Base-by-base conservation (phyloP, 2,329 filamentous ascomycete species). In the Colletotrichum incanum region DNA sequence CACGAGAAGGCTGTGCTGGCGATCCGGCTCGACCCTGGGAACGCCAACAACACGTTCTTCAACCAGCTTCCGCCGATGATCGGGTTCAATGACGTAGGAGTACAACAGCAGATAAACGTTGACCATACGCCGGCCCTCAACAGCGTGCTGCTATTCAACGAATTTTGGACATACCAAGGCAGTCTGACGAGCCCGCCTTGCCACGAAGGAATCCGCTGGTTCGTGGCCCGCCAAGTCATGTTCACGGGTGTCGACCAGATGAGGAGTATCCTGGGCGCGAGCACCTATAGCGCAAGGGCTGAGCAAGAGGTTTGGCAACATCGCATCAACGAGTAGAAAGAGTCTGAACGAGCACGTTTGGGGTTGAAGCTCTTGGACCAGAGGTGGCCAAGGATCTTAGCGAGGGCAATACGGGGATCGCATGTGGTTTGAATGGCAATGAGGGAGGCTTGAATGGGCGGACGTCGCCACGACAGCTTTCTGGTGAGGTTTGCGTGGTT, bases 81-180 rank as follows among this genome's bases (percentile, higher is more conserved):
- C 14, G 76, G 79, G 5, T 86, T 82, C 78, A 78, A 81, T 49
- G 79, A 83, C 26, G 80, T 78, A 18, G 74, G 54, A 37, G 39
- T 43, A 1, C 43, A 68, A 47, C 58, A 56, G 47, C 43, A 61
- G 41, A 76, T 26, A 63, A 70, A 11, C 34, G 73, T 85, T 28
- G 77, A 84, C 61, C 74, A 82, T 12, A 74, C 73, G 16, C 56
- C 77, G 1, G 82, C 82, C 0, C 61, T 87, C 8, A 73, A 79
- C 3, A 80, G 81, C 49, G 84, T 84, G 0, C 75, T 79, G 3
- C 74, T 78, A 14, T 84, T 86, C 74, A 78, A 79, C 34, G 82
- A 85, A 64, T 87, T 85, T 71, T 87, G 84, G 84, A 87, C 85
- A 1, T 87, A 87, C 75, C 77, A 81, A 69, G 85, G 86, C 8